Percentiles rank a stretch among this genome's conserved stretches.
These are phyloP conservation scores for Ophiostoma himal-ulmi DNA, from an alignment of 2,329 filamentous ascomycete species.

Conservation along the genomic window DNA sequence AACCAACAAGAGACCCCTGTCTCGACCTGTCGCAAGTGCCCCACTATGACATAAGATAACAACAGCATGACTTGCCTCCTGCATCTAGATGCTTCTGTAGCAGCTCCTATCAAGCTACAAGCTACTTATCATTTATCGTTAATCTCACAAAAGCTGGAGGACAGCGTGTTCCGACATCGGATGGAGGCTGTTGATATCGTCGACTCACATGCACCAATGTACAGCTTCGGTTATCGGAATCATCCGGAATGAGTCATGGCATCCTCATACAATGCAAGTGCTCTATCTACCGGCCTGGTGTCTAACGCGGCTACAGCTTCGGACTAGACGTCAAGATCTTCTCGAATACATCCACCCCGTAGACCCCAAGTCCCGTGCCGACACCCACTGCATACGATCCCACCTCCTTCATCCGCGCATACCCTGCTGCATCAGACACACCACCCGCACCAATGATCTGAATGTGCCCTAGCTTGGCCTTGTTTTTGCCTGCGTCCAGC, in stretches of 20 bases:
- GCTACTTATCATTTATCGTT: background rate
- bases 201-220: background rate
- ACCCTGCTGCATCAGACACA: slow-evolving; percentile 59
- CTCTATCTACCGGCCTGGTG: background rate
- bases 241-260: background rate
- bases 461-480: slow-evolving; percentile 44
- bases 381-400: slow-evolving; percentile 63
- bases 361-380: slow-evolving; percentile 61
- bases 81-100: background rate
- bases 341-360: slow-evolving; percentile 57
- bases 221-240: background rate
- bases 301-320: background rate
- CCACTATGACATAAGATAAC: slow-evolving; percentile 4
- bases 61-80: background rate
- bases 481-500: slow-evolving; percentile 44
- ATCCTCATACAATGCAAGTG: background rate
- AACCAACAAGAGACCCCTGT: background rate
- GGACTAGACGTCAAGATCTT: slow-evolving; percentile 42
- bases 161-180: background rate
- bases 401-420: slow-evolving; percentile 57
- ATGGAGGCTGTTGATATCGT: background rate
- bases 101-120: background rate
- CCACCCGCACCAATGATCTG: slow-evolving; percentile 67
- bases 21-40: background rate
- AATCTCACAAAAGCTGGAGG: background rate